Base-by-base conservation (phyloP, 495 filamentous ascomycete species). In the Penicillium bialowiezense region DNA sequence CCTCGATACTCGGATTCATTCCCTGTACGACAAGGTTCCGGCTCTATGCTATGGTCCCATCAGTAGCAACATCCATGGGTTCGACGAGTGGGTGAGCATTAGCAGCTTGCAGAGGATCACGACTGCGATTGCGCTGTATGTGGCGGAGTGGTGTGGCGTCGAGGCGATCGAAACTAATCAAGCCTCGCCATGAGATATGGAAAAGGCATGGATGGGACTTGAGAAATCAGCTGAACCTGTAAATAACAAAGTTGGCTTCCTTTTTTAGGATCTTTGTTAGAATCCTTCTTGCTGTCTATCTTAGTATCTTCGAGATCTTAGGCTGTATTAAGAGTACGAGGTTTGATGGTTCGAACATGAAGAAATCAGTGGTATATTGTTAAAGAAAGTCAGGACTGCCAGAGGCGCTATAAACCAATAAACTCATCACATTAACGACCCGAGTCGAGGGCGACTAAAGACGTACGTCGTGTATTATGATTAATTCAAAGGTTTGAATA, bases 391-490 rank as follows among this genome's bases (percentile, higher is more conserved):
- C 29, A 32, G 3, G 12, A 32, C 12, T 7, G 3, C 7, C 12
- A 10, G 29, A 32, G 29, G 29, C 12, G 10, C 24, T 5, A 28
- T 4, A 32, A 35, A 13, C 31, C 42, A 36, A 35, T 35, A 7
- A 24, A 45, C 12, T 35, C 31, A 15, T 28, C 19, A 44, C 31
- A 35, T 17, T 7, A 28, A 44, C 8, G 23, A 20, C 42, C 31
- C 10, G 12, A 32, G 18, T 7, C 8, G 4, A 35, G 21, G 10
- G 28, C 14, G 12, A 35, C 23, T 34, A 15, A 14, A 23, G 44
- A 44, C 54, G 26, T 56, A 44, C 44, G 56, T 59, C 56, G 48
- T 55, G 51, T 31, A 59, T 59, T 55, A 59, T 43, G 41, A 44
- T 55, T 45, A 55, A 48, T 41, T 36, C 12, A 47, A 36, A 29